phyloP scores from a whole-genome alignment of 176 grass and related monocot genomes.

The Secale cereale region DNA sequence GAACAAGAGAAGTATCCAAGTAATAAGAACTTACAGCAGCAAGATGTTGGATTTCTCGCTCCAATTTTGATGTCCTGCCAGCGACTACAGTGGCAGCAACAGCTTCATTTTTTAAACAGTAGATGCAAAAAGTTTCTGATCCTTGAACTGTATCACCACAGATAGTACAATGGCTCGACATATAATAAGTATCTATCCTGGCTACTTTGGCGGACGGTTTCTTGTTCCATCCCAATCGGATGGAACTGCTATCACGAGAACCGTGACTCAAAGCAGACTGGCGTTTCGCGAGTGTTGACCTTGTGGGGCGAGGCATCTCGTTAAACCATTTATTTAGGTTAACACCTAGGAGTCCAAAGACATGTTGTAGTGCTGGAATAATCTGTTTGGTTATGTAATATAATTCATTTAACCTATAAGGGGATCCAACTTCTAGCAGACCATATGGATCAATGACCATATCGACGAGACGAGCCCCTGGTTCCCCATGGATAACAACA shows the following conservation, averaged over 20 bases:
- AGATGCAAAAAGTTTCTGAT: constrained; percentile 55
- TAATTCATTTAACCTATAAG: constrained; percentile 72
- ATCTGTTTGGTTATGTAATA: constrained; percentile 98
- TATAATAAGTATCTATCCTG: constrained; percentile 88
- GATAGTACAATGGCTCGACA: constrained; percentile 72
- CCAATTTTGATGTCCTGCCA: constrained; percentile 69
- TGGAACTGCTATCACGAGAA: constrained; percentile 33
- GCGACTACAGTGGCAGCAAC: constrained; percentile 53
- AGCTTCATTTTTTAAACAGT: constrained; percentile 62
- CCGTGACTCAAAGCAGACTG: constrained; percentile 24
- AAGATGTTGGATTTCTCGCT: constrained; percentile 83
- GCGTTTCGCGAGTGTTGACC: constrained; percentile 35
- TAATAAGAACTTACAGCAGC: constrained; percentile 53
- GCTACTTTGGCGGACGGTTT: constrained; percentile 50
- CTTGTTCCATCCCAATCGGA: constrained; percentile 29
- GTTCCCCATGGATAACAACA: constrained; percentile 90
- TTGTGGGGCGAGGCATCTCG: constrained; percentile 60
- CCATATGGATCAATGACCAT: constrained; percentile 87
- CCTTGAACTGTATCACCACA: constrained; percentile 69
- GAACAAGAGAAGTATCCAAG: background rate
- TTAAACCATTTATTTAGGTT: constrained; percentile 78
- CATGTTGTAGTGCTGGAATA: constrained; percentile 82
- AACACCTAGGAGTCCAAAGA: constrained; percentile 77
- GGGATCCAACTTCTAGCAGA: constrained; percentile 62
- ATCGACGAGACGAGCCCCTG: constrained; percentile 80